Conservation (phyloP, 2,329 filamentous ascomycete species). For the Colletotrichum sp. region DNA sequence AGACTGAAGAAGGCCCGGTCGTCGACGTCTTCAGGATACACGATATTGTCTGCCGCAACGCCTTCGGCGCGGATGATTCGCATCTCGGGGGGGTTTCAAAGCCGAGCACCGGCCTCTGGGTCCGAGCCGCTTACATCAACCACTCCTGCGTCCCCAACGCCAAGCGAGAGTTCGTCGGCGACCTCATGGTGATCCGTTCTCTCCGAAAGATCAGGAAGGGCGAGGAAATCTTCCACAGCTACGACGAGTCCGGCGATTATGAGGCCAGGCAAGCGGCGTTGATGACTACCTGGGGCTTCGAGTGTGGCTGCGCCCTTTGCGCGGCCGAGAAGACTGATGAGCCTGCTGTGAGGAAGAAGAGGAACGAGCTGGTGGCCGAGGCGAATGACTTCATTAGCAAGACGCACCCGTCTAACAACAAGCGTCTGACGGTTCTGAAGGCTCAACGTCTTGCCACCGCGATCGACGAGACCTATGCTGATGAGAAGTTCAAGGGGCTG, state of each 20-base stretch:
- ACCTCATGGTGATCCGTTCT: conserved; percentile 43
- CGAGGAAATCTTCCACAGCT: conserved; percentile 38
- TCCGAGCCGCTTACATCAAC: conserved; percentile 44
- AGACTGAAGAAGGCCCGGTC: conserved; percentile 27
- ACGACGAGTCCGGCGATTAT: conserved; percentile 32
- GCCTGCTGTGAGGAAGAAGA: conserved; percentile 18
- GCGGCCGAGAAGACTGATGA: conserved; percentile 30
- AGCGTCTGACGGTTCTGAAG: conserved; percentile 24
- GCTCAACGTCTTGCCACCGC: conserved; percentile 27
- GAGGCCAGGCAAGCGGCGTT: conserved; percentile 26
- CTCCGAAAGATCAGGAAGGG: conserved; percentile 31
- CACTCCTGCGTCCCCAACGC: conserved; percentile 44
- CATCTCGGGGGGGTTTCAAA: conserved; percentile 30
- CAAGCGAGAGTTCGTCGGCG: conserved; percentile 41
- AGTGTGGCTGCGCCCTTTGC: conserved; percentile 41
- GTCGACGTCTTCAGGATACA: conserved; percentile 37
- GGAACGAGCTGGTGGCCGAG: conserved; percentile 25
- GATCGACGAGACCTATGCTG: conserved; percentile 33
- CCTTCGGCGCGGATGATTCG: conserved; percentile 34
- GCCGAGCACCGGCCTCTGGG: conserved; percentile 43
- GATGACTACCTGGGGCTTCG: conserved; percentile 40
- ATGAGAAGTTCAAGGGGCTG: conserved; percentile 27
- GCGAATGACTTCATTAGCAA: conserved; percentile 24
- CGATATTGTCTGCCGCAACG: conserved; percentile 36
- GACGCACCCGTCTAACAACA: conserved; percentile 8